Conservation (phyloP, 805 yeast species). For the Candida michaelii region DNA sequence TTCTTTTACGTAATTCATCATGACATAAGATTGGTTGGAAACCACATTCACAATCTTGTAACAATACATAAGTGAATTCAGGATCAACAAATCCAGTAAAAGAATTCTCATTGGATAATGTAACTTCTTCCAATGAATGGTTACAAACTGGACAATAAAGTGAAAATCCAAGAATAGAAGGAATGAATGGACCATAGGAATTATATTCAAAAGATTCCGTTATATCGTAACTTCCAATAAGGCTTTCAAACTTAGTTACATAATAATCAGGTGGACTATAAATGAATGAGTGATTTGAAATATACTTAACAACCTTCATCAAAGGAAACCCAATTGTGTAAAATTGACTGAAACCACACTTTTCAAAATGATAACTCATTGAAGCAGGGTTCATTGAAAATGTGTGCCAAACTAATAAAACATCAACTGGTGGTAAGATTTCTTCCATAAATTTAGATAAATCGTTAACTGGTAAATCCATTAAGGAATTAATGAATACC, state of each 20-base stretch:
- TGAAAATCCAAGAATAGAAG: background rate
- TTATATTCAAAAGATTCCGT: slow-evolving; percentile 8
- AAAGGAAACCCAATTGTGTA: slow-evolving; percentile 22
- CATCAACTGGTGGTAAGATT: slow-evolving; percentile 20
- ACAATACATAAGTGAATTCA: slow-evolving; percentile 4
- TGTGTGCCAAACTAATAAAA: slow-evolving; percentile 24
- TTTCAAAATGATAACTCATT: background rate
- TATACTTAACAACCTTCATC: slow-evolving; percentile 6
- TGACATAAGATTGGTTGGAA: slow-evolving; percentile 16
- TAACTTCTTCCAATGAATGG: slow-evolving; percentile 5
- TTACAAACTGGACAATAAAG: slow-evolving; percentile 19
- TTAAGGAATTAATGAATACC: slow-evolving; percentile 10
- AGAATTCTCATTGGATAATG: slow-evolving; percentile 8
- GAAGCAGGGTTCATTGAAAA: slow-evolving; percentile 18
- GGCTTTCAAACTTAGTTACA: background rate
- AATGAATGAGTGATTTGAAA: slow-evolving; percentile 9
- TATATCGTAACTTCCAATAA: background rate
- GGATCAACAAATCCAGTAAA: slow-evolving; percentile 15
- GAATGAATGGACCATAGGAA: slow-evolving; percentile 8
- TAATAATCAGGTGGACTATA: slow-evolving; percentile 6
- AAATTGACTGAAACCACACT: slow-evolving; percentile 7
- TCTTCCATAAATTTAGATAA: background rate
- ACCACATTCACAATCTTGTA: slow-evolving; percentile 17
- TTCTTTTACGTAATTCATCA: slow-evolving; percentile 22
- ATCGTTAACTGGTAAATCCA: background rate